These are phyloP conservation scores for Fusarium burgessii DNA, from an alignment of 2,329 filamentous ascomycete genomes.

Conservation along the genomic window DNA sequence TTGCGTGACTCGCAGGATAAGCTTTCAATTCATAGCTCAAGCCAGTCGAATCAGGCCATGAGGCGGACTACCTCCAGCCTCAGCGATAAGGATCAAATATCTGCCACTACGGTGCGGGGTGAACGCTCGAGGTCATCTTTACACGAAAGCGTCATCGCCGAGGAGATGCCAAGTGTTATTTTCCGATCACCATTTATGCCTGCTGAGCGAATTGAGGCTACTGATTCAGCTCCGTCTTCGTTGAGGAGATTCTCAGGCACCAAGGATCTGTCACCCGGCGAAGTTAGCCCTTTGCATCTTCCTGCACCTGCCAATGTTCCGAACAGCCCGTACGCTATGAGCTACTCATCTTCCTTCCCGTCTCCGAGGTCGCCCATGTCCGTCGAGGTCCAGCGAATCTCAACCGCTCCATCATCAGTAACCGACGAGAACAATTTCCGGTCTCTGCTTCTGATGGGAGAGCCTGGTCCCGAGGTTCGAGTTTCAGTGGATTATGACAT, in stretches of 20 bases:
- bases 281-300: constrained; percentile 60
- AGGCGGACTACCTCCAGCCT: constrained; percentile 61
- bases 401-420: constrained; percentile 80
- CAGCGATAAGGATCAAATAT: constrained; percentile 53
- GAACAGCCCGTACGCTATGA: constrained; percentile 74
- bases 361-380: constrained; percentile 77
- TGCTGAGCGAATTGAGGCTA: constrained; percentile 50
- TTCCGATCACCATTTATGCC: constrained; percentile 55
- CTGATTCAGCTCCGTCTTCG: constrained; percentile 60
- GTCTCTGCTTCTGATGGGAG: constrained; percentile 75
- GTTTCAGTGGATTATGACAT: constrained; percentile 78
- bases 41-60: constrained; percentile 42
- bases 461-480: constrained; percentile 78
- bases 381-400: constrained; percentile 78
- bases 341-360: constrained; percentile 73
- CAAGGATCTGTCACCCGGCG: constrained; percentile 63
- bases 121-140: constrained; percentile 64
- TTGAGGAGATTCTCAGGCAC: constrained; percentile 56
- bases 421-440: constrained; percentile 78
- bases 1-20: constrained; percentile 42
- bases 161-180: constrained; percentile 58
- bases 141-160: constrained; percentile 64
- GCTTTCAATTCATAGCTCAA: constrained; percentile 38
- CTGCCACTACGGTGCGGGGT: constrained; percentile 54
- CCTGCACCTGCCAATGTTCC: constrained; percentile 60